These are phyloP conservation scores for Pichia paraexigua DNA, from an alignment of 805 yeast genomes.

Conservation along the genomic window DNA sequence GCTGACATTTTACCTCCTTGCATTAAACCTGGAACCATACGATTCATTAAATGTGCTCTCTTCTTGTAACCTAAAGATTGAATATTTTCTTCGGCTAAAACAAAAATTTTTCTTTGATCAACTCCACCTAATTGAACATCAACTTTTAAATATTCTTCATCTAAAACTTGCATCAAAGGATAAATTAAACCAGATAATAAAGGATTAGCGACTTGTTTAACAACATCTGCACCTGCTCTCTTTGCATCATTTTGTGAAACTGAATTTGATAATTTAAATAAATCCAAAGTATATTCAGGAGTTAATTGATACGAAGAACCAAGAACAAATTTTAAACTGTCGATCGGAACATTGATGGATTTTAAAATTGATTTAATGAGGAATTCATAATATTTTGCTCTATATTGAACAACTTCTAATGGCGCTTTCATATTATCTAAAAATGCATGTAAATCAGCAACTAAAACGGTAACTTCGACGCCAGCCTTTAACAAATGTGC, in stretches of 20 bases:
- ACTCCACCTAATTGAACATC: conserved; percentile 99
- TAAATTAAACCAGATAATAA: conserved; percentile 87
- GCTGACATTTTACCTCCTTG: conserved; percentile 99
- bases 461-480: conserved; percentile 81
- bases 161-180: conserved; percentile 98
- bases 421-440: conserved; percentile 98
- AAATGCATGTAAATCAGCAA: conserved; percentile 95
- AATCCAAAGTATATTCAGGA: conserved; percentile 76
- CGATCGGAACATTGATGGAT: conserved; percentile 88
- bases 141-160: conserved; percentile 79
- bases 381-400: conserved; percentile 84
- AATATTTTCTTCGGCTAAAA: conserved; percentile 90
- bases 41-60: conserved; percentile 98
- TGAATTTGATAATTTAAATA: conserved; percentile 74
- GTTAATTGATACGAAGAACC: conserved; percentile 88
- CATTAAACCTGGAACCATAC: conserved; percentile 95
- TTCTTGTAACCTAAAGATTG: conserved; percentile 85
- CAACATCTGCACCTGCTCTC: conserved; percentile 99
- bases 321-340: conserved; percentile 69
- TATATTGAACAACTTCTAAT: conserved; percentile 76
- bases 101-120: conserved; percentile 96
- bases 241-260: conserved; percentile 95
- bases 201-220: conserved; percentile 94
- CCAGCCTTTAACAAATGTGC: conserved; percentile 96
- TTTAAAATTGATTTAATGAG: conserved; percentile 77